Conservation (phyloP, 306 rosid genomes). For the Pterocarpus macrocarpus region DNA sequence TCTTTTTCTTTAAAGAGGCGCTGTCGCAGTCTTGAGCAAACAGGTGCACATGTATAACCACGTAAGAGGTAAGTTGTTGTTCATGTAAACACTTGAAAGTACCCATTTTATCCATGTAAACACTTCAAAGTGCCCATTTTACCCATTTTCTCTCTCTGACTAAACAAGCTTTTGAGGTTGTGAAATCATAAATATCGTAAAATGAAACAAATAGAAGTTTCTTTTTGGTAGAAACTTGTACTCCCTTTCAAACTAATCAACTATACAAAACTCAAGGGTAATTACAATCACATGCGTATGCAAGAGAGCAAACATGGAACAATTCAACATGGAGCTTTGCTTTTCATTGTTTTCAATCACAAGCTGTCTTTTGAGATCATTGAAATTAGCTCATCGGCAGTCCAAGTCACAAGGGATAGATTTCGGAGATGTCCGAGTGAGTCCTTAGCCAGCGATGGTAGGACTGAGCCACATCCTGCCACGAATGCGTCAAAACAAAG, state of each 20-base stretch:
- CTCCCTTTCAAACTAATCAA: neutral
- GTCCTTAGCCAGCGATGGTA: slow-evolving; percentile 48
- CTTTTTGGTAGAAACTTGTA: neutral
- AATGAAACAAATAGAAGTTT: slow-evolving; percentile 13
- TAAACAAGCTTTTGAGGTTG: slow-evolving; percentile 21
- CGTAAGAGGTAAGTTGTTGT: neutral
- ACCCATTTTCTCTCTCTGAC: slow-evolving; percentile 20
- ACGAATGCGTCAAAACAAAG: slow-evolving; percentile 10
- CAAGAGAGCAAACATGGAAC: neutral
- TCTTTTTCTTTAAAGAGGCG: slow-evolving; percentile 7
- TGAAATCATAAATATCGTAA: slow-evolving; percentile 22
- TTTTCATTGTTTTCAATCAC: neutral
- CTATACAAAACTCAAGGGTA: neutral
- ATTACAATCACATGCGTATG: slow-evolving; percentile 1
- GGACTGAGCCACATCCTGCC: slow-evolving; percentile 47
- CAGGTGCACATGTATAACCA: slow-evolving; percentile 41
- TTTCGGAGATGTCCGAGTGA: slow-evolving; percentile 56
- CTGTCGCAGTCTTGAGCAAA: slow-evolving; percentile 20
- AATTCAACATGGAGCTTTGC: slow-evolving; percentile 18
- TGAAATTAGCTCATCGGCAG: slow-evolving; percentile 64
- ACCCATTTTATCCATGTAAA: neutral
- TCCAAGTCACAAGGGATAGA: slow-evolving; percentile 79
- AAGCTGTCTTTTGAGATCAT: slow-evolving; percentile 41
- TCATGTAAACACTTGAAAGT: neutral
- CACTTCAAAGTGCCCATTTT: neutral